Conservation (phyloP, 768 basidiomycete genomes). For the Cystobasidium tubakii region DNA sequence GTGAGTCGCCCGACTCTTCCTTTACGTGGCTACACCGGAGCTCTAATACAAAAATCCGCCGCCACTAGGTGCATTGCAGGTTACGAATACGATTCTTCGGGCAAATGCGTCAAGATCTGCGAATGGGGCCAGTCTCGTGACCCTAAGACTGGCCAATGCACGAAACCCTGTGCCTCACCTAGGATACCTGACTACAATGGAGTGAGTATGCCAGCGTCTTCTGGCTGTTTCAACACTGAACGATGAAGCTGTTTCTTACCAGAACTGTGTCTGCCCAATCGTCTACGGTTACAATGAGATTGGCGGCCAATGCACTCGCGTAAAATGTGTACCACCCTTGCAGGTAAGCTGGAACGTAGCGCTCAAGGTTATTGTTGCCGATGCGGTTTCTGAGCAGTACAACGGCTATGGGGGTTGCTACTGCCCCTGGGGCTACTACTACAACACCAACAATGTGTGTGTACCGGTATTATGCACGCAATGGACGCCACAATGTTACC, state of each 20-base stretch:
- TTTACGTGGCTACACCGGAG: too few relatives aligned
- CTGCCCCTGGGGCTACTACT: not conserved
- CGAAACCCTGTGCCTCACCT: not conserved
- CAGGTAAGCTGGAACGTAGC: not conserved
- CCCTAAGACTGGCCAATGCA: not conserved
- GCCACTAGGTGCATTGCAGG: not conserved
- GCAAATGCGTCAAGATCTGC: constrained; percentile 20
- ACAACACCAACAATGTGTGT: not conserved
- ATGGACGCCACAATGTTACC: not conserved
- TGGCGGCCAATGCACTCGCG: not conserved
- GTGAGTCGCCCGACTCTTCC: not conserved
- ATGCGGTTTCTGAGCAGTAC: not conserved
- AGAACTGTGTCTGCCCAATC: constrained; percentile 1
- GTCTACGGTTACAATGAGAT: not conserved
- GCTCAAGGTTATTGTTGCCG: not conserved
- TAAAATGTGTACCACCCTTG: not conserved
- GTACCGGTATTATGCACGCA: not conserved
- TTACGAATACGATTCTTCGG: not conserved
- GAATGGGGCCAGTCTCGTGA: not conserved
- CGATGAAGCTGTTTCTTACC: too few relatives aligned
- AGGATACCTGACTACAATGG: constrained; percentile 5
- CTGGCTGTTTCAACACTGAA: too few relatives aligned
- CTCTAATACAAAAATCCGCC: constrained; percentile 1
- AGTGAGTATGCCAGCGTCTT: not conserved
- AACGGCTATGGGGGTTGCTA: not conserved